Percentiles rank a stretch among this genome's conserved stretches.
phyloP scores from a whole-genome alignment of 2,329 filamentous ascomycete species.

The Ophiocordyceps sinensis region DNA sequence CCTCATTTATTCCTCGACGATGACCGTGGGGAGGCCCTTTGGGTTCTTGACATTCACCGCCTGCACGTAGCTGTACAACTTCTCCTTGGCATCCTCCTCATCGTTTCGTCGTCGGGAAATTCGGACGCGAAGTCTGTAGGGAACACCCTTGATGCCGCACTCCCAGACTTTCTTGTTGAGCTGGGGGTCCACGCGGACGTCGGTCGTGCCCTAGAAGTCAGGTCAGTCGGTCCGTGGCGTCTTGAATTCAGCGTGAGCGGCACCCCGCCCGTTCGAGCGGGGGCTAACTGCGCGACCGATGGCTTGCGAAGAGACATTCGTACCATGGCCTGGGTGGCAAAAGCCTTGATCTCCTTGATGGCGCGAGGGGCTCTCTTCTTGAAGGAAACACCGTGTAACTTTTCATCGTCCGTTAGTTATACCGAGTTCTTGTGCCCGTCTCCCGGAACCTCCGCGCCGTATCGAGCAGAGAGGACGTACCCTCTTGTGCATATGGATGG shows the following conservation, averaged over 20 bases:
- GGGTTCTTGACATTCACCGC: slow-evolving; percentile 98
- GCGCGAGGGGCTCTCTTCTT: slow-evolving; percentile 98
- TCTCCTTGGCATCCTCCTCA: slow-evolving; percentile 98
- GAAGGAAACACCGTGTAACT: slow-evolving; percentile 96
- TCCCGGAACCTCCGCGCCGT: neutral
- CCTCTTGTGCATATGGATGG: slow-evolving; percentile 99
- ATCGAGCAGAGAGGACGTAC: slow-evolving; percentile 15
- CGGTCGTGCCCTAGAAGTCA: slow-evolving; percentile 63
- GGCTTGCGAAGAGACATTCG: slow-evolving; percentile 19
- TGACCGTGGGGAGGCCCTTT: slow-evolving; percentile 88
- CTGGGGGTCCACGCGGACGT: slow-evolving; percentile 96
- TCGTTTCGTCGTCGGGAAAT: slow-evolving; percentile 99
- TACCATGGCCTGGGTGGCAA: slow-evolving; percentile 94
- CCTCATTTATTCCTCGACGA: slow-evolving; percentile 58
- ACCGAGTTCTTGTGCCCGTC: neutral
- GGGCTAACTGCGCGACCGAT: neutral
- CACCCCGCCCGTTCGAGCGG: neutral
- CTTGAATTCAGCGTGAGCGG: neutral
- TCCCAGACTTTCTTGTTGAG: slow-evolving; percentile 99
- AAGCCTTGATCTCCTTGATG: slow-evolving; percentile 99
- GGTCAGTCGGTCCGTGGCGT: slow-evolving; percentile 5
- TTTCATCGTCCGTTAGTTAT: slow-evolving; percentile 10
- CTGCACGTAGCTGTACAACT: slow-evolving; percentile 99
- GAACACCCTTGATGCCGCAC: slow-evolving; percentile 95
- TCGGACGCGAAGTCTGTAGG: slow-evolving; percentile 92